Evolutionary conservation across 768 basidiomycete species (phyloP), one percentile per base, ranked within the genome.

Genomic region (Agrocybe praecox): DNA sequence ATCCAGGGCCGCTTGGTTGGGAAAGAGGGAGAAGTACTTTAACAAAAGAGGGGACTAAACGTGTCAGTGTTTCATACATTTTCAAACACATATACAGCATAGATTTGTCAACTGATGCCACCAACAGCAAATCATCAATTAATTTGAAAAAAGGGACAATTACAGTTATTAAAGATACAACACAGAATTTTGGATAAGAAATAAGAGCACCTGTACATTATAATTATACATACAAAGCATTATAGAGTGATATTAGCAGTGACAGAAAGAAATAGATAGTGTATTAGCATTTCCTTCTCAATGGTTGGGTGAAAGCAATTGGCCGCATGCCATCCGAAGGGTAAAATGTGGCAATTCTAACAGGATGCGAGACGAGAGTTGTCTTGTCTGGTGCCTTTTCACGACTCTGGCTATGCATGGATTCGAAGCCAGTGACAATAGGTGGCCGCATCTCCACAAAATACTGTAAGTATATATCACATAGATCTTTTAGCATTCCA

Each of bases 1-100:
- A n/a, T 63, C 61, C 36, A 51, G 59, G n/a, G 69, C 62, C 6
- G 51, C 63, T 18, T 70, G 68, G 69, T 52, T 64, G 45, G 53
- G 58, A 53, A 67, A 66, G 55, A 52, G 60, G 46, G 57, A 62
- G 49, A 58, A 51, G 32, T 60, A 53, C 46, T 42, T 49, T 22
- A 34, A 52, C 14, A 57, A 53, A 26, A 36, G 50, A 10, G 46
- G 46, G 6, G 32, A 52, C 6, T 56, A 21, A 54, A 26, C 26
- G 26, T 29, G 5, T 9, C 26, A 29, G 26, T 4, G 4, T 29
- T 9, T 4, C 26, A 29, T 9, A 5, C 26, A 29, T 29, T 29
- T 29, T 29, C 26, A 29, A 29, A 29, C 26, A 9, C 26, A 29
- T 29, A 29, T 29, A 29, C 9, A 29, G 9, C 26, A 9, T 29